These are phyloP conservation scores for Blastocystis hominis DNA, from an alignment of 352 stramenopile species.

Conservation along the genomic window DNA sequence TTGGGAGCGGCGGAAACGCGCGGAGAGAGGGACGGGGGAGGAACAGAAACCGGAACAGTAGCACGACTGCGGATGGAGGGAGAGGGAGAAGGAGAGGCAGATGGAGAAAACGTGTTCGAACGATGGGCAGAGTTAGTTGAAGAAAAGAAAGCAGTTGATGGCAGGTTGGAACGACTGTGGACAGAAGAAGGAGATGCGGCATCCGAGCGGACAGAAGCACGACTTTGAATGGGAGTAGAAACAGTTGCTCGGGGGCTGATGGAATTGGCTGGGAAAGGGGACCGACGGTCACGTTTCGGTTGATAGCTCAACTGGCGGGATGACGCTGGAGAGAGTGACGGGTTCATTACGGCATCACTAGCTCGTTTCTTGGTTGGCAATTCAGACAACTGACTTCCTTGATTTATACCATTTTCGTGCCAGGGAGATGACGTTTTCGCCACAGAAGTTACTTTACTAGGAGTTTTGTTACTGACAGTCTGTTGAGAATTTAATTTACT, in stretches of 20 bases:
- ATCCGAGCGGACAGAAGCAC: not conserved
- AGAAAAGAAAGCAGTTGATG: not conserved
- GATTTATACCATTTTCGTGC: not conserved
- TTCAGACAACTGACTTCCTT: not conserved
- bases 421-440: not conserved
- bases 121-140: no score
- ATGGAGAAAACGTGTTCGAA: not conserved
- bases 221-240: not conserved
- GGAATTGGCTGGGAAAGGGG: not conserved
- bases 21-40: not conserved
- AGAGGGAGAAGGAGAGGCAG: not conserved
- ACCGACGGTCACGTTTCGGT: not conserved
- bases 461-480: not conserved
- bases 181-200: not conserved
- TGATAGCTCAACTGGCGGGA: not conserved
- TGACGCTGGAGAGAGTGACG: not conserved
- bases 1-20: not conserved
- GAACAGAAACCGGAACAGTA: not conserved
- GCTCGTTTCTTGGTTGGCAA: constrained; percentile 17
- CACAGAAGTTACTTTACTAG: not conserved
- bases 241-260: not conserved
- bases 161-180: not conserved
- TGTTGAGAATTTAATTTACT: not conserved
- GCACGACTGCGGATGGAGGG: not conserved
- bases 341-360: not conserved